Evolutionary conservation across 83 land plant genomes (phyloP).

Genomic region (Thuja plicata): DNA sequence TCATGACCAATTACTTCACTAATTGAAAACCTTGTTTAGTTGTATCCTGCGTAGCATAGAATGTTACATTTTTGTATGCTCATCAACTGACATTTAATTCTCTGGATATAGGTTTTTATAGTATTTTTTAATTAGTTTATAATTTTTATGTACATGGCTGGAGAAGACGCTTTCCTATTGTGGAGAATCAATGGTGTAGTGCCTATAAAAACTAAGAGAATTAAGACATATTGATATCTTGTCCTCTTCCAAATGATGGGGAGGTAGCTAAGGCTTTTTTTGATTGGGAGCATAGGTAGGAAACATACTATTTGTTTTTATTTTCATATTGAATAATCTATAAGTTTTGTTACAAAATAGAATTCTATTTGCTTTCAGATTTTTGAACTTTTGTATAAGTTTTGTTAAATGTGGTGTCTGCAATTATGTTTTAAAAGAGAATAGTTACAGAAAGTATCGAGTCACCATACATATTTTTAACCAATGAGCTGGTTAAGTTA

Average conservation of each 20-base stretch:
- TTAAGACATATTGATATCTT: conserved; percentile 10
- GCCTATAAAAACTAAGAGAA: conserved; percentile 42
- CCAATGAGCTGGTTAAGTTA: too few relatives aligned
- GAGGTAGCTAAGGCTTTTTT: conserved; percentile 58
- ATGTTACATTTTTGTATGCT: too few relatives aligned
- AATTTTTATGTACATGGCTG: neutral
- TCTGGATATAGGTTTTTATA: too few relatives aligned
- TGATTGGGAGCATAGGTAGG: conserved; percentile 53
- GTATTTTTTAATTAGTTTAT: too few relatives aligned
- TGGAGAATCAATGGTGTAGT: conserved; percentile 61
- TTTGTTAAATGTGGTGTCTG: too few relatives aligned
- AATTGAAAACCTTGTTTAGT: too few relatives aligned
- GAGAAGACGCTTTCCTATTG: conserved; percentile 70
- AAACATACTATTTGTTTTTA: neutral
- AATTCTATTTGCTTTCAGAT: neutral
- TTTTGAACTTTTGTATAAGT: neutral
- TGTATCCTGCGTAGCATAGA: too few relatives aligned
- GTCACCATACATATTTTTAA: too few relatives aligned
- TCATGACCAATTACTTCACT: too few relatives aligned
- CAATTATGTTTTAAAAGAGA: too few relatives aligned
- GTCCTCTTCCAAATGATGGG: conserved; percentile 49
- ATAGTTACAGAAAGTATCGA: too few relatives aligned
- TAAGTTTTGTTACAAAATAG: neutral
- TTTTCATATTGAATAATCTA: neutral
- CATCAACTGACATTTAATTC: too few relatives aligned